Percentiles rank a stretch among this genome's conserved stretches.
Conservation (phyloP, 306 rosid genomes). For the Cicer judaicum region DNA sequence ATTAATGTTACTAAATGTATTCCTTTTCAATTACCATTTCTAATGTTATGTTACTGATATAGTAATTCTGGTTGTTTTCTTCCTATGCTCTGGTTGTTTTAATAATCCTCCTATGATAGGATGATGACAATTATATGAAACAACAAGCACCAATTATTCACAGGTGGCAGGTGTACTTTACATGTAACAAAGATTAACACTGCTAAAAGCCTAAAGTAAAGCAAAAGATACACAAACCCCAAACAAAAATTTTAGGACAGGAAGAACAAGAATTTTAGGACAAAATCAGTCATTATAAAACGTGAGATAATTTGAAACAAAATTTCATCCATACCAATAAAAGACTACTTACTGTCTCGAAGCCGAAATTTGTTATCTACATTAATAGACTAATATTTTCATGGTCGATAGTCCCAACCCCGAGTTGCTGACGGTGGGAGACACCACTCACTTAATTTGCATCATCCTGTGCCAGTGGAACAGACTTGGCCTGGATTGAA, state of each 20-base stretch:
- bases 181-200: background rate
- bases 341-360: background rate
- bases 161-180: background rate
- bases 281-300: background rate
- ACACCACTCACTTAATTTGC: conserved; percentile 18
- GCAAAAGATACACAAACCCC: background rate
- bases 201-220: background rate
- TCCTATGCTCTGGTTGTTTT: background rate
- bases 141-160: background rate
- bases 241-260: background rate
- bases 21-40: too few relatives aligned
- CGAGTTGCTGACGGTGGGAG: background rate
- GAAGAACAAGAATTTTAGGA: background rate
- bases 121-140: background rate
- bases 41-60: background rate
- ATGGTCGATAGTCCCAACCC: too few relatives aligned
- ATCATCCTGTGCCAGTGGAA: conserved; percentile 65
- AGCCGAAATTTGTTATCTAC: conserved; percentile 37
- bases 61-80: background rate
- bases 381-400: background rate
- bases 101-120: background rate
- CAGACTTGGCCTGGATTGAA: conserved; percentile 71
- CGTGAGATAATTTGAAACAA: background rate
- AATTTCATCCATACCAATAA: conserved; percentile 28
- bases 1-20: too few relatives aligned